phyloP scores from a whole-genome alignment of 805 yeast species.

The Ogataea parapolymorpha region DNA sequence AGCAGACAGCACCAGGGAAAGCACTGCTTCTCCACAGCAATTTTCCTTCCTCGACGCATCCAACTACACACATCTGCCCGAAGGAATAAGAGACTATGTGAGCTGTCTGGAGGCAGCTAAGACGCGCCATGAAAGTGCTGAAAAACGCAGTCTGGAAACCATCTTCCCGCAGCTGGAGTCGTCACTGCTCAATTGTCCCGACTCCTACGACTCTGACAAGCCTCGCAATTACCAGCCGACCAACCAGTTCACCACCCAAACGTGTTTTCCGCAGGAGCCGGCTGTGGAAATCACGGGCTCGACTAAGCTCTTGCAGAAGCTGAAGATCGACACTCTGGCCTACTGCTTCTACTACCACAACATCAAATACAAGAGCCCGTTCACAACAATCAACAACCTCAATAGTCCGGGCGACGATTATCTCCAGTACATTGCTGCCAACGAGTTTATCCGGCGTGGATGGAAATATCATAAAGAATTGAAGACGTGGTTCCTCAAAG shows the following conservation, averaged over 20 bases:
- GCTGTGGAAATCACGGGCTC: conserved; percentile 62
- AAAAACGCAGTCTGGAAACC: conserved; percentile 42
- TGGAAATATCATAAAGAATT: conserved; percentile 76
- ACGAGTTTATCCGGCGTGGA: conserved; percentile 72
- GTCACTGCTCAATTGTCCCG: conserved; percentile 87
- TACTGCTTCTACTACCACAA: conserved; percentile 86
- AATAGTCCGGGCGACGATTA: conserved; percentile 45
- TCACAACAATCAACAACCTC: conserved; percentile 22
- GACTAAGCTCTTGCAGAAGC: conserved; percentile 57
- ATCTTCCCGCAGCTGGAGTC: conserved; percentile 65
- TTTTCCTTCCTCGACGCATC: conserved; percentile 23
- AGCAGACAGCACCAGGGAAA: conserved; percentile 13
- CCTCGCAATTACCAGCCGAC: conserved; percentile 73
- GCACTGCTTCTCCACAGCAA: conserved; percentile 16
- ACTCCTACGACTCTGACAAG: conserved; percentile 83
- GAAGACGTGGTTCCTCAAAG: conserved; percentile 78
- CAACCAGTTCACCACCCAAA: conserved; percentile 84
- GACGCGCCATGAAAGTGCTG: conserved; percentile 46
- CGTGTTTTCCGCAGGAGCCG: conserved; percentile 87
- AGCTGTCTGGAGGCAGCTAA: conserved; percentile 32
- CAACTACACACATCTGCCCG: conserved; percentile 26
- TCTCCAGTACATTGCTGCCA: conserved; percentile 73
- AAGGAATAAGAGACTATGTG: conserved; percentile 24
- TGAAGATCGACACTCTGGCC: conserved; percentile 84
- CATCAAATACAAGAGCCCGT: conserved; percentile 23